Base-by-base conservation (phyloP, 2,329 filamentous ascomycete species). In the Botrytis elliptica region DNA sequence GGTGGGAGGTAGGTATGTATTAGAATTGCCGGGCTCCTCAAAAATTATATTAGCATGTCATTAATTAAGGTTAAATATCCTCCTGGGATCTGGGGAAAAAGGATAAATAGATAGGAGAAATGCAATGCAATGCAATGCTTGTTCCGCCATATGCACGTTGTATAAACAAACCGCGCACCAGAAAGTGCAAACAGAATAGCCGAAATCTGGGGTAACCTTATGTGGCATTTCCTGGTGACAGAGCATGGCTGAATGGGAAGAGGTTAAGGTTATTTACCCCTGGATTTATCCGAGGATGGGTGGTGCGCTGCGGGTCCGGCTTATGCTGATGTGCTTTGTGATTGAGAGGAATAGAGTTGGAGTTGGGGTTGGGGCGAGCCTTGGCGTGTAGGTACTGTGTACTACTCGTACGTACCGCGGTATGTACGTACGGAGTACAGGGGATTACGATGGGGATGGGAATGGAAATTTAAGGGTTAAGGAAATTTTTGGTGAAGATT, bases 151-250 rank as follows among this genome's bases (percentile, higher is more conserved):
- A 36, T 59, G 18, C 44, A 22, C 22, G 44, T 12, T 52, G 49
- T 52, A n/a, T 5, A 55, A n/a, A 55, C 10, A 55, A n/a, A 55
- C 5, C n/a, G 5, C 10, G 10, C n/a, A 59, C 7, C 12, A 29
- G 6, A 29, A 57, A 8, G 14, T 57, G 33, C 3, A 60, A 62
- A 22, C 59, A 16, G 7, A 65, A 65, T 57, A 72, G 70, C 62
- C 70, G 70, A 66, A 67, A 72, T 59, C 70, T 46, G 70, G 70
- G 70, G 70, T 59, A 29, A 29, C 29, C 29, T 29, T 29, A 65
- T 25, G 20, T 60, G 33, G 36, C 20, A n/a, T 14, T 62, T 14
- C 14, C 20, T 25, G 22, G 25, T 52, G 49, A 52, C 22, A n/a
- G 49, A n/a, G 49, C 4, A 55, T 55, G 49, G 49, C 25, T 55